Percentiles rank a stretch among this genome's conserved stretches.
Evolutionary conservation across 2,329 filamentous ascomycete species (phyloP).

Genomic region (Alternaria sp.): DNA sequence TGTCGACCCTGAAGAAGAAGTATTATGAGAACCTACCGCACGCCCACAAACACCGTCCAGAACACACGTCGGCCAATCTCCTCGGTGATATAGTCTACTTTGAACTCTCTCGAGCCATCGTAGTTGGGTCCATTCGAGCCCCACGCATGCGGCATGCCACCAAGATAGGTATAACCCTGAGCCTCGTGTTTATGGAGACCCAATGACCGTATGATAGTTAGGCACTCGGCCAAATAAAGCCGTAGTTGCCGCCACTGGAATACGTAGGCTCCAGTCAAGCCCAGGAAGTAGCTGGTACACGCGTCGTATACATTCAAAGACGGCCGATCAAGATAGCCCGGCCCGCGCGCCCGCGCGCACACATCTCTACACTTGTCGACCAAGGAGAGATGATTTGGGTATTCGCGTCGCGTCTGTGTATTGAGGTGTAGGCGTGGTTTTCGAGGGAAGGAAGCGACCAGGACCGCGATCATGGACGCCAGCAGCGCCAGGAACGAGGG

Average conservation of each 20-base stretch:
- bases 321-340: conserved; percentile 63
- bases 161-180: conserved; percentile 51
- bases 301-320: conserved; percentile 69
- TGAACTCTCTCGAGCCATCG: conserved; percentile 50
- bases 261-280: conserved; percentile 71
- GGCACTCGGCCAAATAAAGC: conserved; percentile 76
- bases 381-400: conserved; percentile 73
- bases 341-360: conserved; percentile 72
- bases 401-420: conserved; percentile 70
- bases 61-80: conserved; percentile 73
- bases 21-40: conserved; percentile 60
- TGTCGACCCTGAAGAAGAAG: neutral
- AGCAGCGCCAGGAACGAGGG: conserved; percentile 75
- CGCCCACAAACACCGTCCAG: conserved; percentile 81
- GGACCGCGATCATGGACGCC: conserved; percentile 75
- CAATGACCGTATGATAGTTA: conserved; percentile 74
- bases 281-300: conserved; percentile 79
- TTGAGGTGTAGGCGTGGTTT: conserved; percentile 76
- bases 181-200: conserved; percentile 68
- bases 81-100: conserved; percentile 57
- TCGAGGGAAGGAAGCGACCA: conserved; percentile 81
- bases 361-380: conserved; percentile 76
- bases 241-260: conserved; percentile 73
- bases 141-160: conserved; percentile 43
- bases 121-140: conserved; percentile 49